Evolutionary conservation across 2,329 filamentous ascomycete species (phyloP).

Genomic region (Aspergillus chevalieri): DNA sequence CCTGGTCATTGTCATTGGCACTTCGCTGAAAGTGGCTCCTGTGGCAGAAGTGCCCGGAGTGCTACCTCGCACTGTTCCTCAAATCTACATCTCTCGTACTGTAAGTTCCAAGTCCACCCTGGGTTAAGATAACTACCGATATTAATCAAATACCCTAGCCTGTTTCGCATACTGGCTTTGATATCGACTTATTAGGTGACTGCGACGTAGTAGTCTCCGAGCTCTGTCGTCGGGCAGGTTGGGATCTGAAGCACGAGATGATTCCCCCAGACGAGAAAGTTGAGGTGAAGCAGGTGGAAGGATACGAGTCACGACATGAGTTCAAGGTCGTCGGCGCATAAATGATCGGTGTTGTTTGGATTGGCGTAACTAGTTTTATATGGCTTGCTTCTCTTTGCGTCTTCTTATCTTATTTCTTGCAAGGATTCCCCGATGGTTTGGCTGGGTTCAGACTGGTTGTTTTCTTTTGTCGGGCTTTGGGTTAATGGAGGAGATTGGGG

Average conservation of each 20-base stretch:
- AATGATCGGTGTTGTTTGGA: constrained; percentile 27
- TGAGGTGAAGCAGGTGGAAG: constrained; percentile 48
- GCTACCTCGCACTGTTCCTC: constrained; percentile 71
- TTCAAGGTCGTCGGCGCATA: constrained; percentile 38
- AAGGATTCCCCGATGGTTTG: background rate
- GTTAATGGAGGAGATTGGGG: too few relatives aligned
- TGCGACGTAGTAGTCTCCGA: constrained; percentile 88
- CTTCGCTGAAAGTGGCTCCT: constrained; percentile 88
- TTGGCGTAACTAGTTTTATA: constrained; percentile 14
- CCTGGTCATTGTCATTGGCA: constrained; percentile 91
- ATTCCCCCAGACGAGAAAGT: constrained; percentile 61
- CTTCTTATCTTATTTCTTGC: constrained; percentile 6
- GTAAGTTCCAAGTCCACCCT: constrained; percentile 32
- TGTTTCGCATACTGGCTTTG: constrained; percentile 85
- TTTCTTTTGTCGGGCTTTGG: too few relatives aligned
- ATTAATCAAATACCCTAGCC: constrained; percentile 42
- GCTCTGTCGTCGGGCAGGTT: constrained; percentile 72
- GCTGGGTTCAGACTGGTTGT: too few relatives aligned
- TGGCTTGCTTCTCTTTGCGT: constrained; percentile 10
- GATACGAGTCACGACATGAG: constrained; percentile 39
- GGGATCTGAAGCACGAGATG: constrained; percentile 79
- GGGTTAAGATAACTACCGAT: background rate
- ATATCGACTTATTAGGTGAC: constrained; percentile 92
- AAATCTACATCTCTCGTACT: constrained; percentile 82
- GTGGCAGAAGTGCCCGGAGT: constrained; percentile 86